A percentile compares a stretch with the other conserved stretches of the same genome.
Conservation (phyloP, 805 yeast genomes). For the Suhomyces sp. region DNA sequence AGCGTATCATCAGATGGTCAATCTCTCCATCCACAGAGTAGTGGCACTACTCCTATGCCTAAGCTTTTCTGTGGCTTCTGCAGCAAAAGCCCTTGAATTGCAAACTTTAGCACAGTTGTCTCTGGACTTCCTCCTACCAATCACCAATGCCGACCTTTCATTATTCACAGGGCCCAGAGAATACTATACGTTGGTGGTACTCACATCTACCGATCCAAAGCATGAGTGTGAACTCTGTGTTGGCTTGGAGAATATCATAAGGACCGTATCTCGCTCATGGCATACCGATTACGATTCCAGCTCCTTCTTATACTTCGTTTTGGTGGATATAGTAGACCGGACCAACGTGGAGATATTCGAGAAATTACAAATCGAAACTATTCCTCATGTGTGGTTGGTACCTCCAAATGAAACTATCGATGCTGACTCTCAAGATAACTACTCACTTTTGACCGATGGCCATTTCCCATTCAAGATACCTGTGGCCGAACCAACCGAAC, state of each 20-base stretch:
- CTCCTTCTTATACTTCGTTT: slow-evolving; percentile 44
- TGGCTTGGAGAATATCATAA: slow-evolving; percentile 40
- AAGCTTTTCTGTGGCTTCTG: no score
- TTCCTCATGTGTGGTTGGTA: slow-evolving; percentile 68
- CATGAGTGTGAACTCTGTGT: slow-evolving; percentile 51
- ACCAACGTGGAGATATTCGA: slow-evolving; percentile 43
- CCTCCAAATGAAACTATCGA: slow-evolving; percentile 45
- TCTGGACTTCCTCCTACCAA: slow-evolving; percentile 44
- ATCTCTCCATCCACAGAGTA: no score
- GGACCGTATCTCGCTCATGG: slow-evolving; percentile 45
- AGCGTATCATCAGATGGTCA: no score
- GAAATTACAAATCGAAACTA: slow-evolving; percentile 43
- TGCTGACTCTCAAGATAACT: slow-evolving; percentile 12
- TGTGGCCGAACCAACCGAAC: slow-evolving; percentile 31
- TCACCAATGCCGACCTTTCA: slow-evolving; percentile 41
- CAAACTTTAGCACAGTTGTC: no score
- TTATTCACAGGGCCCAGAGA: slow-evolving; percentile 50
- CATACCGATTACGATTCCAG: slow-evolving; percentile 42
- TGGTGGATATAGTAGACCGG: slow-evolving; percentile 48
- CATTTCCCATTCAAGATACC: slow-evolving; percentile 39
- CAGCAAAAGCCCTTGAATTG: no score
- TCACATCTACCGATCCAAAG: slow-evolving; percentile 48
- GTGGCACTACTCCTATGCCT: no score
- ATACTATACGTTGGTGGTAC: slow-evolving; percentile 49
- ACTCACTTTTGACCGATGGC: slow-evolving; percentile 24